phyloP scores from a whole-genome alignment of 2,329 filamentous ascomycete genomes.

The Cadophora sp. region DNA sequence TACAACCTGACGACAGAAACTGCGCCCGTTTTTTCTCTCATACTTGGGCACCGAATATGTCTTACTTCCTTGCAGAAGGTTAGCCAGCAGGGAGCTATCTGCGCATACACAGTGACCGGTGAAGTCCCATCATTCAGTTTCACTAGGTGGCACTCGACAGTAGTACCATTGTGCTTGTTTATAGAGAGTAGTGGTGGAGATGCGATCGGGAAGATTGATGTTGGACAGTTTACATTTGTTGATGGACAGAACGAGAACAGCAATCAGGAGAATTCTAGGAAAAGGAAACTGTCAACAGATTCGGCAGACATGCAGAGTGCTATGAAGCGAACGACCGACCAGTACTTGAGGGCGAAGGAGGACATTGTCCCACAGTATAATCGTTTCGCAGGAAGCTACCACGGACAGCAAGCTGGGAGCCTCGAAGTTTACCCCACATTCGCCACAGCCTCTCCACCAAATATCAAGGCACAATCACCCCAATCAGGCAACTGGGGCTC shows the following conservation, averaged over 20 bases:
- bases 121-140: conserved; percentile 72
- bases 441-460: conserved; percentile 49
- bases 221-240: conserved; percentile 68
- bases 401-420: conserved; percentile 49
- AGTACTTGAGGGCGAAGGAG: conserved; percentile 55
- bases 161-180: conserved; percentile 64
- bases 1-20: conserved; percentile 73
- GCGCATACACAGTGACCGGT: conserved; percentile 74
- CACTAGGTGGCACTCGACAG: conserved; percentile 61
- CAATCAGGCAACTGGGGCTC: conserved; percentile 55
- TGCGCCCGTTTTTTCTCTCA: conserved; percentile 65
- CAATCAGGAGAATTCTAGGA: conserved; percentile 53
- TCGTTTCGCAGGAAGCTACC: conserved; percentile 46
- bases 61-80: conserved; percentile 69
- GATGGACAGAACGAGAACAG: conserved; percentile 49
- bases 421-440: conserved; percentile 51
- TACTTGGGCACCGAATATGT: conserved; percentile 81
- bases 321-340: conserved; percentile 54
- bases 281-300: conserved; percentile 62
- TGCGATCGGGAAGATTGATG: conserved; percentile 56
- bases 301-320: conserved; percentile 56
- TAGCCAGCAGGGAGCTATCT: conserved; percentile 64
- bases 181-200: conserved; percentile 64
- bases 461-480: conserved; percentile 55
- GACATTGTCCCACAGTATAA: conserved; percentile 47